These are phyloP conservation scores for Oidiodendron maius DNA, from an alignment of 495 filamentous ascomycete species.

Conservation along the genomic window DNA sequence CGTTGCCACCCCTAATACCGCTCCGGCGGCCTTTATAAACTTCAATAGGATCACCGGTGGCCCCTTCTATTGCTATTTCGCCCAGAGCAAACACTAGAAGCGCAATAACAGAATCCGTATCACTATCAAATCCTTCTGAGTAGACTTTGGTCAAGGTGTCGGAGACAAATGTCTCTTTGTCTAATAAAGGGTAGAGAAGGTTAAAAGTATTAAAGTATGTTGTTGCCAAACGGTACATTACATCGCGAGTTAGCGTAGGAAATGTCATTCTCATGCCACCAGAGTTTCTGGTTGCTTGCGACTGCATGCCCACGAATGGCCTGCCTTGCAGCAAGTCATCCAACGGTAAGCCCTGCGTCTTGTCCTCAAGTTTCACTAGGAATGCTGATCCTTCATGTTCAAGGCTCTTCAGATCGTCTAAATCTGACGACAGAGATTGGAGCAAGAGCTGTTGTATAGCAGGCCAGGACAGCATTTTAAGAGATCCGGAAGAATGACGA, in stretches of 20 bases:
- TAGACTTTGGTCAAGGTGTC: slow-evolving; percentile 38
- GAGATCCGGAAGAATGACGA: slow-evolving; percentile 46
- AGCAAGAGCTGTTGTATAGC: slow-evolving; percentile 41
- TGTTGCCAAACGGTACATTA: slow-evolving; percentile 42
- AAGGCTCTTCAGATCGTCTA: slow-evolving; percentile 22
- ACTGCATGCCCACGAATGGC: slow-evolving; percentile 25
- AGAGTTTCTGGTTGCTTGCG: slow-evolving; percentile 16
- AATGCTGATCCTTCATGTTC: slow-evolving; percentile 42
- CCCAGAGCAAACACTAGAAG: slow-evolving; percentile 54
- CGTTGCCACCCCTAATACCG: slow-evolving; percentile 45
- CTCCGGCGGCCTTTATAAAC: slow-evolving; percentile 38
- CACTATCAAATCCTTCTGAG: slow-evolving; percentile 43
- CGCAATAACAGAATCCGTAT: slow-evolving; percentile 41
- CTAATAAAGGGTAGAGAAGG: slow-evolving; percentile 48
- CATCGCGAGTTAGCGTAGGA: slow-evolving; percentile 36
- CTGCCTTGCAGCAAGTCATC: slow-evolving; percentile 17
- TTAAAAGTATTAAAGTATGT: slow-evolving; percentile 53
- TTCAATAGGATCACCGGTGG: slow-evolving; percentile 36
- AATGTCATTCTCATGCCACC: slow-evolving; percentile 17
- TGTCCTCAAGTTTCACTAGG: slow-evolving; percentile 34
- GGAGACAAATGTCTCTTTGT: slow-evolving; percentile 43
- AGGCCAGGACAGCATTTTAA: slow-evolving; percentile 55
- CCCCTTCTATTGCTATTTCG: slow-evolving; percentile 43
- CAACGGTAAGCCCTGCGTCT: slow-evolving; percentile 28
- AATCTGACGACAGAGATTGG: slow-evolving; percentile 14